A percentile compares a stretch with the other conserved stretches of the same genome.
Evolutionary conservation across 139 green algal species (phyloP).

Genomic region (Chlorella vulgaris): DNA sequence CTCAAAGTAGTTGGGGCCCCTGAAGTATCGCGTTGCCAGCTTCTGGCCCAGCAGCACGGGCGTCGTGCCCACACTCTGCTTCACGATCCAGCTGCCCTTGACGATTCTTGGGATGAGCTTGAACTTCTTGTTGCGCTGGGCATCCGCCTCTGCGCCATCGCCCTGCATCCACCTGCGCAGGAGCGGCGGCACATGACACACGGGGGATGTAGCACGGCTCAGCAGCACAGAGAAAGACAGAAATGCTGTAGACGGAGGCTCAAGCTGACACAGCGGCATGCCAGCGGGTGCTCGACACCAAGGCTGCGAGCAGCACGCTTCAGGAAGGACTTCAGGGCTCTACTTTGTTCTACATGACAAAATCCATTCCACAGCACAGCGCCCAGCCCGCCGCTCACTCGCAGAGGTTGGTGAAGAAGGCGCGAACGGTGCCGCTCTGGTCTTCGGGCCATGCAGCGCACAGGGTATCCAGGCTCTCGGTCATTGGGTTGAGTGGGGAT

Average conservation of each 20-base stretch:
- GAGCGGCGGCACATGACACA: neutral
- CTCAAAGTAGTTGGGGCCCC: slow-evolving; percentile 56
- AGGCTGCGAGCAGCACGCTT: no score
- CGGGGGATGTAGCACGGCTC: no score
- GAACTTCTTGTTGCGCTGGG: slow-evolving; percentile 53
- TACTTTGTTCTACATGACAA: no score
- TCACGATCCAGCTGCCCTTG: slow-evolving; percentile 70
- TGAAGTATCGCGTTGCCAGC: slow-evolving; percentile 65
- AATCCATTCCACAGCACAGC: no score
- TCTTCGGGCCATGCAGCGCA: slow-evolving; percentile 34
- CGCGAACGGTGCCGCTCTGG: slow-evolving; percentile 19
- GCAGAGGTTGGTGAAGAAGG: slow-evolving; percentile 49
- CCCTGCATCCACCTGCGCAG: slow-evolving; percentile 45
- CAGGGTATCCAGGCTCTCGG: slow-evolving; percentile 26
- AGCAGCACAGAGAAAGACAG: no score
- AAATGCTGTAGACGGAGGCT: no score
- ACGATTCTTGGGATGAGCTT: slow-evolving; percentile 74
- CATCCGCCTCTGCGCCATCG: slow-evolving; percentile 49
- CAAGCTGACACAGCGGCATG: no score
- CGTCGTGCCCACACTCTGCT: slow-evolving; percentile 71
- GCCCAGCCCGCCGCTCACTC: neutral
- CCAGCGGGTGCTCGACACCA: no score
- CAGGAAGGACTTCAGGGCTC: no score
- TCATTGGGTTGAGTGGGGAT: slow-evolving; percentile 43
- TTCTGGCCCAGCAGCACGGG: slow-evolving; percentile 74